Base-by-base conservation (phyloP, 495 filamentous ascomycete species). In the Geopyxis carbonaria region DNA sequence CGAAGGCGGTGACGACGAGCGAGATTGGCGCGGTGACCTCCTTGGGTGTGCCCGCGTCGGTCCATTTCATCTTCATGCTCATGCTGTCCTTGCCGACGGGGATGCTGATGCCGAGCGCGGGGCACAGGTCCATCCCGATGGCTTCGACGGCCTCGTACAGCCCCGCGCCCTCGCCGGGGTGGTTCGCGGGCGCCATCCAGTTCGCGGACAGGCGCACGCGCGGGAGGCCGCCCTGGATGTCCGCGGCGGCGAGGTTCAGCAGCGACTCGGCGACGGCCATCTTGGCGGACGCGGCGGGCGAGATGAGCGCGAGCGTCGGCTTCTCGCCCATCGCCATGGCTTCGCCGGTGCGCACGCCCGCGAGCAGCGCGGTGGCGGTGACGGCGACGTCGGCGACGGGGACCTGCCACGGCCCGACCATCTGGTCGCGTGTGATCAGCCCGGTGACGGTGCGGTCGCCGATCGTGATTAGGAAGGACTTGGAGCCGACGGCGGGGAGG, bases 31-130 rank as follows among this genome's bases (percentile, higher is more conserved):
- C 79, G 18, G 81, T 94, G 30, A 95, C 86, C 48, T 84, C 82
- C 64, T 79, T 93, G 6, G 65, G 57, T 30, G 70, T 61, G 30
- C 73, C 73, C 5, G 67, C 70, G 34, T 74, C 67, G 27, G 67
- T 64, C 91, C 89, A 97, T 41, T 81, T 79, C 62, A 89, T 86
- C 65, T 93, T 94, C 89, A 97, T 95, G 11, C 83, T 92, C 61
- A 89, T 93, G 3, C 87, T 94, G 57, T 97, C 89, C 62, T 95
- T 94, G 35, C 89, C 89, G 6, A 94, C 89, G 3, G 89, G 91
- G 40, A 95, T 93, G 40, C 78, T 81, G 47, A 95, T 73, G 14
- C 82, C 83, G 24, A 95, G 67, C 50, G 76, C 70, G 15, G 80
- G 80, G 49, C 63, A 72, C 4, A 93, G 62, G n/a, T 87, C 79